phyloP scores from a whole-genome alignment of 73 alveolate species.

The Paramecium octaurelia region DNA sequence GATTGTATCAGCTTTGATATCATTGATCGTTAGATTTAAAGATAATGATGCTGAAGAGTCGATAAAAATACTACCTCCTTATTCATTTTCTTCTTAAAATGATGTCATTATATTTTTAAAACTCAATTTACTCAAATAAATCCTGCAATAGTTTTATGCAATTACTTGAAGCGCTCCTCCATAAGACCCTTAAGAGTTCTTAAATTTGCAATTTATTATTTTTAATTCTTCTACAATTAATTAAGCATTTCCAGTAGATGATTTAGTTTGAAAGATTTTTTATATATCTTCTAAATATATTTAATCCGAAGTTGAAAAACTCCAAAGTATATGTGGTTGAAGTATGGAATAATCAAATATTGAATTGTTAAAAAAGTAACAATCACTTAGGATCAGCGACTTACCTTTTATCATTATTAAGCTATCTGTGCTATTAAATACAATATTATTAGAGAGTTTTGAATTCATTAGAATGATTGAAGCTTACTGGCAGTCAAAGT shows the following conservation, averaged over 20 bases:
- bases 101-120: background rate
- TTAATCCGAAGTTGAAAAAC: background rate
- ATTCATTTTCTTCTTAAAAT: background rate
- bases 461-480: background rate
- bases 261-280: too few relatives aligned
- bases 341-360: too few relatives aligned
- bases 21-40: background rate
- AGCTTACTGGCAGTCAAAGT: background rate
- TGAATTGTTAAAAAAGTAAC: background rate
- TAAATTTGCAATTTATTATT: background rate
- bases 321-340: background rate
- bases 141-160: background rate
- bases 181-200: background rate
- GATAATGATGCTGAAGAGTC: background rate
- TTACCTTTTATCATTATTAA: too few relatives aligned
- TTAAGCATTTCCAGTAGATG: background rate
- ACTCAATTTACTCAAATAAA: background rate
- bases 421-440: background rate
- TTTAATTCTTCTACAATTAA: background rate
- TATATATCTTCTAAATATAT: background rate
- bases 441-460: background rate
- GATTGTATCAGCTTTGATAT: background rate
- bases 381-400: background rate
- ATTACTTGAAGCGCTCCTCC: background rate
- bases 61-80: background rate